Base-by-base conservation (phyloP, 345 rosid species). In the Sonneratia alba region DNA sequence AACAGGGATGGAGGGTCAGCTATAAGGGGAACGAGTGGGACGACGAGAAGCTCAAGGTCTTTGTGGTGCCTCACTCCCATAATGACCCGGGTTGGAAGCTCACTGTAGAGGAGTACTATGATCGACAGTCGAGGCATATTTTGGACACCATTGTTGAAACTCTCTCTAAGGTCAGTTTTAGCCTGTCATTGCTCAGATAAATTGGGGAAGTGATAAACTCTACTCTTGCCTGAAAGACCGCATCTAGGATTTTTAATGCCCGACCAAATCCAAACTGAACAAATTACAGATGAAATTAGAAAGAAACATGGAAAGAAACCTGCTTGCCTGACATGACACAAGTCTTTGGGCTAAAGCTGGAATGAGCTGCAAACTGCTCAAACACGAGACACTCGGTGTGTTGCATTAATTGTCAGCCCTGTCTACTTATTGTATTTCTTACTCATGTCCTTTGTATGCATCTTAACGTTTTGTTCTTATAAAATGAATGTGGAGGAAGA, bases 51-150 rank as follows among this genome's bases (percentile, higher is more conserved):
- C 77, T 92, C 78, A 95, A 95, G 86, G 78, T 92, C 53, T 79
- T 95, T 80, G 97, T 95, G 36, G 91, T 88, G 73, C 99, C 99
- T 59, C 99, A 92, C 72, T 95, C 99, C 37, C 99, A 95, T 80
- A 92, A 95, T 70, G 99, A 95, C 86, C 99, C 99, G 7, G 99
- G 98, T 8, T 95, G 99, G 99, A 95, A 87, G 83, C 79, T 89
- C 51, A 95, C 99, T 0, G 98, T 95, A 27, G 98, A 92, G 5
- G 99, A 95, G 94, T 95, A 95, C 72, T 95, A 95, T 69, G 92
- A 89, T 69, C 81, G 74, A 71, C 96, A 95, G 70, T 80, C 97
- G 2, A 85, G 88, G 82, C 92, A 80, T 79, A 92, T 95, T 32
- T 88, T 95, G 36, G 96, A 95, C 65, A 88, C 99, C 12, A 90